Conservation (phyloP, 129 eudicot genomes). For the Calendula officinalis region DNA sequence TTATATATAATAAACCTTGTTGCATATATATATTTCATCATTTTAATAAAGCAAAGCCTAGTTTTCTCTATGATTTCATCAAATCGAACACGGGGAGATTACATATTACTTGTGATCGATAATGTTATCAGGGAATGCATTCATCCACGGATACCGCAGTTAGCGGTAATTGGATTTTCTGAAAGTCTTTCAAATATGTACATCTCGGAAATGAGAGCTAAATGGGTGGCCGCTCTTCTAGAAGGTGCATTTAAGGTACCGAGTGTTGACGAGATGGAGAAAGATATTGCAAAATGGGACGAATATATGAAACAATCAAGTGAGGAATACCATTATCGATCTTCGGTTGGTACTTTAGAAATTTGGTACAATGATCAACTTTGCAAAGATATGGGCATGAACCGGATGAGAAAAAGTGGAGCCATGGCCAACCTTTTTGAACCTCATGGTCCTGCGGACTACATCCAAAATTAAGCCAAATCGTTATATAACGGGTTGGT, state of each 20-base stretch:
- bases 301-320: slow-evolving; percentile 44
- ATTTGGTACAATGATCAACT: slow-evolving; percentile 70
- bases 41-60: no score
- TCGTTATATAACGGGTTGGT: neutral
- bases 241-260: slow-evolving; percentile 53
- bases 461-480: slow-evolving; percentile 17
- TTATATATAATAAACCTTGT: no score
- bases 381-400: slow-evolving; percentile 56
- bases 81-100: no score
- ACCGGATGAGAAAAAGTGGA: slow-evolving; percentile 49
- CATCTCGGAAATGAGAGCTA: slow-evolving; percentile 56
- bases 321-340: slow-evolving; percentile 41
- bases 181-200: slow-evolving; percentile 43
- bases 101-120: no score
- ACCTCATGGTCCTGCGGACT: slow-evolving; percentile 58
- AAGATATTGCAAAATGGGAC: slow-evolving; percentile 52
- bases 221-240: slow-evolving; percentile 51
- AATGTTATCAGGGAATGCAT: slow-evolving; percentile 34
- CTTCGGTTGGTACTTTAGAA: slow-evolving; percentile 44
- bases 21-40: no score
- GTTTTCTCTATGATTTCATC: no score
- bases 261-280: slow-evolving; percentile 55
- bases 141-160: no score
- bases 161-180: no score
- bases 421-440: slow-evolving; percentile 46